phyloP scores from a whole-genome alignment of 768 basidiomycete genomes.

The Austroboletus festivus region DNA sequence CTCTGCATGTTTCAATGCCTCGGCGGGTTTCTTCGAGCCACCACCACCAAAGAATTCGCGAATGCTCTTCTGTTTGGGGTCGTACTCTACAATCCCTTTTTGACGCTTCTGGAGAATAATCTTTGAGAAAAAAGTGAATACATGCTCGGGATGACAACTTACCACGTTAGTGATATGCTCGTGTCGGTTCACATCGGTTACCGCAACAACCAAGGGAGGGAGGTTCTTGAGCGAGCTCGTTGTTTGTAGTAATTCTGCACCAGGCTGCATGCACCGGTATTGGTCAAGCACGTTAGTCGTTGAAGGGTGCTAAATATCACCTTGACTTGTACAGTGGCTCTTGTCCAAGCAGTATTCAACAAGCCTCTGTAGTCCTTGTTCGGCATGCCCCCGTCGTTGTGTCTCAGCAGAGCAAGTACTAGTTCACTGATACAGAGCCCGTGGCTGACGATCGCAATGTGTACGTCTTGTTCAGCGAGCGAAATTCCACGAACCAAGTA shows the following conservation, averaged over 20 bases:
- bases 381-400: slow-evolving; percentile 33
- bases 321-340: slow-evolving; percentile 47
- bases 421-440: slow-evolving; percentile 67
- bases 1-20: slow-evolving; percentile 14
- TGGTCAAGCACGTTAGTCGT: slow-evolving; percentile 1
- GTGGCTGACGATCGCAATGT: slow-evolving; percentile 72
- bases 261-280: slow-evolving; percentile 26
- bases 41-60: slow-evolving; percentile 64
- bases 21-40: slow-evolving; percentile 9
- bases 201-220: slow-evolving; percentile 39
- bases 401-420: slow-evolving; percentile 47
- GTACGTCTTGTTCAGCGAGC: slow-evolving; percentile 39
- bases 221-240: slow-evolving; percentile 18
- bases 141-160: slow-evolving; percentile 23
- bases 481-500: slow-evolving; percentile 46
- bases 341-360: slow-evolving; percentile 69
- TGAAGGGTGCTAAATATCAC: slow-evolving; percentile 28
- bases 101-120: slow-evolving; percentile 54
- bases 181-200: slow-evolving; percentile 52
- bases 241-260: slow-evolving; percentile 21
- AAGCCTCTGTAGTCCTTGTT: slow-evolving; percentile 45
- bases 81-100: slow-evolving; percentile 73
- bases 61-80: slow-evolving; percentile 74
- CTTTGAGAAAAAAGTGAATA: slow-evolving; percentile 2
- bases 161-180: slow-evolving; percentile 59